Evolutionary conservation across 2,329 filamentous ascomycete genomes (phyloP).

Genomic region (Botryotinia calthae): DNA sequence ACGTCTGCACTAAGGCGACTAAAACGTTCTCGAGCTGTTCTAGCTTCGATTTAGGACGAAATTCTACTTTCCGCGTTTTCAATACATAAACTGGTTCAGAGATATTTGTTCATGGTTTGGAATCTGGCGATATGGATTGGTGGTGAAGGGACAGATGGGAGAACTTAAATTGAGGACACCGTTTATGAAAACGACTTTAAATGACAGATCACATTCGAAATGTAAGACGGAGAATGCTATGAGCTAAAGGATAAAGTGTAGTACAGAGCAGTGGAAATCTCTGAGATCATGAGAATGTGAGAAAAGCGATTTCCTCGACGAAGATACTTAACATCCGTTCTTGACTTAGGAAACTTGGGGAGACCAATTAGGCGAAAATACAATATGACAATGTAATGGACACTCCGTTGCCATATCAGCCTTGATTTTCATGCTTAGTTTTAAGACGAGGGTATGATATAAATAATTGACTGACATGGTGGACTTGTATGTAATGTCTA

Average conservation of each 20-base stretch:
- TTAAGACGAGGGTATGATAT: too few species aligned
- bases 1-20: neutral
- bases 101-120: neutral
- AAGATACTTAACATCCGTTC: neutral
- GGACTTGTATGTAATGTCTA: neutral
- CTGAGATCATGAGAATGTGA: neutral
- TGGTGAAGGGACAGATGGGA: neutral
- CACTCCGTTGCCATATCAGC: too few species aligned
- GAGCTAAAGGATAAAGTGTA: neutral
- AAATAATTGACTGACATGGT: neutral
- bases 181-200: neutral
- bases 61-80: rapidly evolving
- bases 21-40: neutral
- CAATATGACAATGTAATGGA: too few species aligned
- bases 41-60: neutral
- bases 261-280: neutral
- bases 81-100: neutral
- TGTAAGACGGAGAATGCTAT: neutral
- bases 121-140: neutral
- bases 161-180: neutral
- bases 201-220: neutral
- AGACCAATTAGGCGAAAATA: too few species aligned
- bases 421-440: too few species aligned
- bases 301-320: neutral
- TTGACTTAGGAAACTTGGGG: neutral